Evolutionary conservation across 768 basidiomycete species (phyloP).

Genomic region (Chlorophyllum brunneum): DNA sequence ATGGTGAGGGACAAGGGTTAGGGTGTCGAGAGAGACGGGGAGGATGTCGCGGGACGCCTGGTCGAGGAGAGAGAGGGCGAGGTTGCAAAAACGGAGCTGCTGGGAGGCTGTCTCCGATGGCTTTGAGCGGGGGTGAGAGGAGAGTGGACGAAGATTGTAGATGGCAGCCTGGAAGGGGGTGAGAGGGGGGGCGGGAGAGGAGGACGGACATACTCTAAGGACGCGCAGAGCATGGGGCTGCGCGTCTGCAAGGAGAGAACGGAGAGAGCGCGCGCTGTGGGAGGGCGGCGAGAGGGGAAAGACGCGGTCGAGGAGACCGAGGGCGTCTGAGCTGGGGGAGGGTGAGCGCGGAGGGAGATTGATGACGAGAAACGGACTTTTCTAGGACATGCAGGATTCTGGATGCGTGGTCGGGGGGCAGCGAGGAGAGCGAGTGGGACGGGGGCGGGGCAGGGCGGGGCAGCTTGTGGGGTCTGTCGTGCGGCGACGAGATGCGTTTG

Average conservation of each 20-base stretch:
- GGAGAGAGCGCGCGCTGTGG: constrained; percentile 44
- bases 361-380: constrained; percentile 32
- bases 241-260: constrained; percentile 51
- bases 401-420: constrained; percentile 34
- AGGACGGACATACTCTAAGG: constrained; percentile 45
- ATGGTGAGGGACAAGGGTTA: constrained; percentile 35
- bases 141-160: constrained; percentile 62
- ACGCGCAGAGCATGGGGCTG: constrained; percentile 50
- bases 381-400: constrained; percentile 59
- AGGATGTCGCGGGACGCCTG: constrained; percentile 55
- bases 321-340: constrained; percentile 55
- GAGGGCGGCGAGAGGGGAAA: constrained; percentile 50
- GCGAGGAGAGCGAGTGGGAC: constrained; percentile 14
- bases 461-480: constrained; percentile 44
- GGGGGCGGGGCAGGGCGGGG: constrained; percentile 30
- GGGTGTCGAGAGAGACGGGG: constrained; percentile 41
- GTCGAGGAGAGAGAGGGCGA: constrained; percentile 68
- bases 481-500: constrained; percentile 47
- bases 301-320: constrained; percentile 77
- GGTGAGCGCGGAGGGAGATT: constrained; percentile 10
- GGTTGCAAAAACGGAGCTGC: constrained; percentile 71
- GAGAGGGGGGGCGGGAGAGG: constrained; percentile 17
- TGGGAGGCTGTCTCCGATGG: constrained; percentile 61
- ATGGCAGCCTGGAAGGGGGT: constrained; percentile 50
- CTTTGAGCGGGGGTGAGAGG: constrained; percentile 60